phyloP scores from a whole-genome alignment of 2,329 filamentous ascomycete genomes.

The Alternaria longipes region DNA sequence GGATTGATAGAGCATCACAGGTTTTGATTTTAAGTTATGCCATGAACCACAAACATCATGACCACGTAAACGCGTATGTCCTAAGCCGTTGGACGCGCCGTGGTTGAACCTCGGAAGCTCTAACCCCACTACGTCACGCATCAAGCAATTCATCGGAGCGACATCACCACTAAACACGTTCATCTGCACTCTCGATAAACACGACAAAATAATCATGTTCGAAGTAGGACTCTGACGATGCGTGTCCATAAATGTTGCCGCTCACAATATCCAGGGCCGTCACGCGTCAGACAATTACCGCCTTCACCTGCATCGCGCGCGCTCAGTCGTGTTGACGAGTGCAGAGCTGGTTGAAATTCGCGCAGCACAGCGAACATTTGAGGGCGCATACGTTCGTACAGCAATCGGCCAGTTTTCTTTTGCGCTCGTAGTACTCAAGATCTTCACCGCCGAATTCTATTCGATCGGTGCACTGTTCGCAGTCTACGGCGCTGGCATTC shows the following conservation, averaged over 20 bases:
- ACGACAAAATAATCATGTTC: constrained; percentile 23
- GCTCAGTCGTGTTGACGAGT: constrained; percentile 81
- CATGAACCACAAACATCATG: background rate
- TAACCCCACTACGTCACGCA: constrained; percentile 20
- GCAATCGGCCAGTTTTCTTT: constrained; percentile 96
- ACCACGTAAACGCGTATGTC: background rate
- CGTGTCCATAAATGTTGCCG: background rate
- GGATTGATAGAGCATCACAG: background rate
- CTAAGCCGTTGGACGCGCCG: background rate
- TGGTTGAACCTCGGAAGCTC: constrained; percentile 5
- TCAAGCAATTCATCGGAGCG: background rate
- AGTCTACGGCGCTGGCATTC: constrained; percentile 84
- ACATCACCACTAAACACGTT: background rate
- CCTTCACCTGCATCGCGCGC: constrained; percentile 82
- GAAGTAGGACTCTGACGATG: constrained; percentile 18
- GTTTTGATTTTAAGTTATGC: background rate
- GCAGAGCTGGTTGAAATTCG: constrained; percentile 93
- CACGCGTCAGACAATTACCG: constrained; percentile 78
- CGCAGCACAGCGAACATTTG: constrained; percentile 94
- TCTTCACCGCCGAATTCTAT: constrained; percentile 97
- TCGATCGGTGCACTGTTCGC: constrained; percentile 96
- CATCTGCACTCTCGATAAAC: background rate
- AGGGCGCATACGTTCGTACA: constrained; percentile 95
- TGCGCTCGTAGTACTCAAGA: constrained; percentile 91
- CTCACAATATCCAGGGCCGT: constrained; percentile 50